Evolutionary conservation across 163 green algal genomes (phyloP).

Genomic region (Chlorella variabilis): DNA sequence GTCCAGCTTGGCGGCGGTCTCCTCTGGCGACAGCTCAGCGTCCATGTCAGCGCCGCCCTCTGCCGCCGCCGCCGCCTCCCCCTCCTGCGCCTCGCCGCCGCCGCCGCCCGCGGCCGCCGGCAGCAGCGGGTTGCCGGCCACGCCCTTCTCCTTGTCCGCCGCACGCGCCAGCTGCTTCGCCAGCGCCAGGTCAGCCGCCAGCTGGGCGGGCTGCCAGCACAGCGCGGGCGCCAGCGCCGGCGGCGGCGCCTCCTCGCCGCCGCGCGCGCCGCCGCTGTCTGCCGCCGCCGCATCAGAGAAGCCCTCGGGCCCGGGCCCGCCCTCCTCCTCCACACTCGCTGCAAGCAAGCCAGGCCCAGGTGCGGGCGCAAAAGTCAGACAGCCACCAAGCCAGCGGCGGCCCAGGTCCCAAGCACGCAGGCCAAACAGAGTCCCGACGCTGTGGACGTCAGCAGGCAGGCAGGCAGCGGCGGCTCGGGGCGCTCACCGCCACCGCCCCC

Average conservation of each 20-base stretch:
- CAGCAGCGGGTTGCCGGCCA: constrained; percentile 75
- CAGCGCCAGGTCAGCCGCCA: constrained; percentile 64
- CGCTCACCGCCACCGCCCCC: too few species aligned
- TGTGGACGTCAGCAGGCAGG: too few species aligned
- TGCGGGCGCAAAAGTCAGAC: background rate
- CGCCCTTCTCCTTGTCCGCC: constrained; percentile 87
- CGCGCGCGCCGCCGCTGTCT: constrained; percentile 6
- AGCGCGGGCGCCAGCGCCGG: constrained; percentile 45
- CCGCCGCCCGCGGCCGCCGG: constrained; percentile 15
- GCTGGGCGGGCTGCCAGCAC: constrained; percentile 52
- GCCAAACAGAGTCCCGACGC: too few species aligned
- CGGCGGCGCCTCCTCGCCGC: background rate
- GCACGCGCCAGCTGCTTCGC: constrained; percentile 64
- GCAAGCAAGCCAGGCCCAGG: background rate
- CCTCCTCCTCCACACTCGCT: constrained; percentile 12
- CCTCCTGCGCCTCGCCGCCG: constrained; percentile 9
- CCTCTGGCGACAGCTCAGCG: constrained; percentile 34
- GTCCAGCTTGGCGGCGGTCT: constrained; percentile 74
- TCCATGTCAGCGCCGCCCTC: constrained; percentile 23
- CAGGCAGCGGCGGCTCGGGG: too few species aligned
- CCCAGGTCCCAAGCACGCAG: too few species aligned
- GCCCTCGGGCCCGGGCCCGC: constrained; percentile 14
- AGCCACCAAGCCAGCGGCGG: too few species aligned
- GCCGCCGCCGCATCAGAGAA: constrained; percentile 38
- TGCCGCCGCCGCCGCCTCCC: constrained; percentile 39